Evolutionary conservation across 768 basidiomycete species (phyloP).

Genomic region (Mycena pura): DNA sequence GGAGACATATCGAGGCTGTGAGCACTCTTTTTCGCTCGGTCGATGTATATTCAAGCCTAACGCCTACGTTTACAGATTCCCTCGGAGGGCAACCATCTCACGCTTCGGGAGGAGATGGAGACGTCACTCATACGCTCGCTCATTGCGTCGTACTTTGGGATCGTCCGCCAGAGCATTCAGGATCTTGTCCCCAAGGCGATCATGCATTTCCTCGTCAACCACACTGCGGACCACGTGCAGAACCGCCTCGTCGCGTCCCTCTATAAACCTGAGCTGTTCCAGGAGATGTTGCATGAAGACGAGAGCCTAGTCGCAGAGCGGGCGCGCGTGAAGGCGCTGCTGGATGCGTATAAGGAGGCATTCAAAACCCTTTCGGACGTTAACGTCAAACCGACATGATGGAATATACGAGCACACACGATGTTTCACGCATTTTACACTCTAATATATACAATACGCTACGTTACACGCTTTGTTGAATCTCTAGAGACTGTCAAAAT

Average conservation of each 20-base stretch:
- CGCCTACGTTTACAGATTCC: conserved; percentile 50
- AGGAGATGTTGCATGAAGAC: conserved; percentile 92
- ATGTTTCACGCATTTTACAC: conserved; percentile 6
- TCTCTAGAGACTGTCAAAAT: background rate
- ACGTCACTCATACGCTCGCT: conserved; percentile 92
- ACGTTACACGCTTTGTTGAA: background rate
- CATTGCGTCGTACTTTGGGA: conserved; percentile 94
- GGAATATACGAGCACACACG: background rate
- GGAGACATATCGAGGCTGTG: conserved; percentile 97
- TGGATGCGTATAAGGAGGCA: conserved; percentile 96
- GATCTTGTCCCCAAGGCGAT: conserved; percentile 97
- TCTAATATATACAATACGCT: conserved; percentile 16
- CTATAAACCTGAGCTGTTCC: conserved; percentile 94
- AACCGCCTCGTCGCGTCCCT: conserved; percentile 93
- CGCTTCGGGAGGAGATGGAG: conserved; percentile 94
- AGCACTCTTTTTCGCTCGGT: conserved; percentile 44
- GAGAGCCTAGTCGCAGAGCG: conserved; percentile 94
- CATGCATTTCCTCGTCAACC: conserved; percentile 98
- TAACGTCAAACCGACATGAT: conserved; percentile 68
- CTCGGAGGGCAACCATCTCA: conserved; percentile 67
- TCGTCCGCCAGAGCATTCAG: conserved; percentile 95
- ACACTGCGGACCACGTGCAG: conserved; percentile 96
- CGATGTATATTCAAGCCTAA: conserved; percentile 1
- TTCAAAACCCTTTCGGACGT: conserved; percentile 89
- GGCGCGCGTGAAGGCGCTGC: conserved; percentile 87